A percentile compares a stretch with the other conserved stretches of the same genome.
Conservation (phyloP, 352 stramenopile species). For the Globisporangium nagaii region DNA sequence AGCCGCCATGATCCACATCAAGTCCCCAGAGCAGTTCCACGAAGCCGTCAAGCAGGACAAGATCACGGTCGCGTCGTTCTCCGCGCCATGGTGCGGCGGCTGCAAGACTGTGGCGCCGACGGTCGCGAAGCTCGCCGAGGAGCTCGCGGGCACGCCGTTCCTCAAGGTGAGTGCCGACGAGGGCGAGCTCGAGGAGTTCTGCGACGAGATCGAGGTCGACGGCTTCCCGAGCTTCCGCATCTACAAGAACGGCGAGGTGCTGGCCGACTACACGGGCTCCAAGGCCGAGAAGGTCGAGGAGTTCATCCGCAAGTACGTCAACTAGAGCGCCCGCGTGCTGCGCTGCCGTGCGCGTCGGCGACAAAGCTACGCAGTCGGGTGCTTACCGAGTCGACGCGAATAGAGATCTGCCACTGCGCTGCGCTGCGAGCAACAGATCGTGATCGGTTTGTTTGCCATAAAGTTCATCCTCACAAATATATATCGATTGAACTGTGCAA, state of each 20-base stretch:
- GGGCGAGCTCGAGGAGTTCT: slow-evolving; percentile 54
- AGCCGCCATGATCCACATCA: slow-evolving; percentile 27
- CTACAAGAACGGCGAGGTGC: slow-evolving; percentile 51
- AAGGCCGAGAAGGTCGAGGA: slow-evolving; percentile 76
- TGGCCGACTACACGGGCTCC: slow-evolving; percentile 62
- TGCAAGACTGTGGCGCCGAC: slow-evolving; percentile 60
- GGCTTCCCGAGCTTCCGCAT: slow-evolving; percentile 74
- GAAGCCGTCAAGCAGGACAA: slow-evolving; percentile 28
- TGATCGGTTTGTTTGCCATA: too few species aligned
- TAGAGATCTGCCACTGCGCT: too few species aligned
- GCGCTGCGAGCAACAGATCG: too few species aligned
- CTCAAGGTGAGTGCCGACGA: slow-evolving; percentile 50
- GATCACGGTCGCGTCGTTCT: slow-evolving; percentile 45
- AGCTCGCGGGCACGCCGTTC: slow-evolving; percentile 54
- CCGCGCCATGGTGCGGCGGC: slow-evolving; percentile 56
- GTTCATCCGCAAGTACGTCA: slow-evolving; percentile 52
- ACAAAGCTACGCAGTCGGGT: too few species aligned
- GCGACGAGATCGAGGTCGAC: slow-evolving; percentile 68
- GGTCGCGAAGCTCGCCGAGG: slow-evolving; percentile 40
- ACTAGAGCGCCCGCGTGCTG: background rate
- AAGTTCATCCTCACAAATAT: too few species aligned
- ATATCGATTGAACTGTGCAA: too few species aligned
- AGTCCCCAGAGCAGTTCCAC: slow-evolving; percentile 37
- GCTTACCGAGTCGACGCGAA: too few species aligned
- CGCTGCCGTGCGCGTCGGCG: background rate